phyloP scores from a whole-genome alignment of 495 filamentous ascomycete genomes.

The Penicillium odoratum region DNA sequence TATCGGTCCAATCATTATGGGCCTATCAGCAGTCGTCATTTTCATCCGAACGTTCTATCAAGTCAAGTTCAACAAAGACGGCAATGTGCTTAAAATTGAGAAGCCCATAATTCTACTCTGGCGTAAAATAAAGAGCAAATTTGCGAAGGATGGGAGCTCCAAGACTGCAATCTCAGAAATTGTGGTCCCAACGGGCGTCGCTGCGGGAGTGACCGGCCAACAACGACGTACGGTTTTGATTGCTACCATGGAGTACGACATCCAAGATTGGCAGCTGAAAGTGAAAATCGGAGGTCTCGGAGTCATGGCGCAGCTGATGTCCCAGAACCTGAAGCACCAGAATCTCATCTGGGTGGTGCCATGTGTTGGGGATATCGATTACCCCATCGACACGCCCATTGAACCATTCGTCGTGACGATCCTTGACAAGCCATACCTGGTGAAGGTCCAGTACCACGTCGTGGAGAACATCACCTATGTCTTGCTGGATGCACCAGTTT shows the following conservation, averaged over 20 bases:
- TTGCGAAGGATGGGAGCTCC: neutral
- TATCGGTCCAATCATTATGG: conserved; percentile 54
- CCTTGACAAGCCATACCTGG: conserved; percentile 61
- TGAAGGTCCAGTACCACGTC: conserved; percentile 65
- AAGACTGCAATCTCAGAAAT: conserved; percentile 4
- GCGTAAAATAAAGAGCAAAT: neutral
- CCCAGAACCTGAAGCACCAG: conserved; percentile 64
- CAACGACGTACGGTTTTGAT: conserved; percentile 60
- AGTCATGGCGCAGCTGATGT: conserved; percentile 72
- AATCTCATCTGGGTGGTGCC: conserved; percentile 76
- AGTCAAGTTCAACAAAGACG: conserved; percentile 69
- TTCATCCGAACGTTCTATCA: conserved; percentile 69
- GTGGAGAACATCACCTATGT: conserved; percentile 72
- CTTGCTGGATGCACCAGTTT: conserved; percentile 69
- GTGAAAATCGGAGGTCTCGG: conserved; percentile 74
- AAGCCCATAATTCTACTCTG: neutral
- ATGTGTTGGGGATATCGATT: conserved; percentile 66
- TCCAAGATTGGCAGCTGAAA: conserved; percentile 70
- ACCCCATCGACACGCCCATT: conserved; percentile 58
- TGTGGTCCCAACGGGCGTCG: conserved; percentile 1
- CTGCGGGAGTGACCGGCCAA: conserved; percentile 32
- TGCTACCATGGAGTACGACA: conserved; percentile 73
- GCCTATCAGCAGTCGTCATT: conserved; percentile 49
- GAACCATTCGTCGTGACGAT: conserved; percentile 67
- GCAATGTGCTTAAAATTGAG: conserved; percentile 35